phyloP scores from a whole-genome alignment of 192 early-diverging fungal genomes.

The Gamsiella multidivaricata region DNA sequence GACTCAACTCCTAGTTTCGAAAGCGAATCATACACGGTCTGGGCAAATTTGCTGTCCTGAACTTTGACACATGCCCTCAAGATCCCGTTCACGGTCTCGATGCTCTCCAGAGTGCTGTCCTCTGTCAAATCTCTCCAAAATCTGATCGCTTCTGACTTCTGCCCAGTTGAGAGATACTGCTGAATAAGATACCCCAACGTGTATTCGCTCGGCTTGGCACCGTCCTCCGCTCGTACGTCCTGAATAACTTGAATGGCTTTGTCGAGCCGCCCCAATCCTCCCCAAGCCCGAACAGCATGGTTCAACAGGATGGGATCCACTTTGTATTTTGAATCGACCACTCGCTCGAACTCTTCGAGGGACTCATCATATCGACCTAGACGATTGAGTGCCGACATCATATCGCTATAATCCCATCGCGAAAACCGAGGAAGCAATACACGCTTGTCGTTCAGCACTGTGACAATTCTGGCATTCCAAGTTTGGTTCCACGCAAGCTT shows the following conservation, averaged over 20 bases:
- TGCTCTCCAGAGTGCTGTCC: not conserved
- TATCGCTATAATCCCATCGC: conserved; percentile 37
- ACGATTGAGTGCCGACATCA: conserved; percentile 40
- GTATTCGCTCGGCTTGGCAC: conserved; percentile 31
- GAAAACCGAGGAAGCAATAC: not conserved
- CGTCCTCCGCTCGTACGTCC: not conserved
- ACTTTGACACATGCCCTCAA: conserved; percentile 32
- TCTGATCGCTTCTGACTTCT: not conserved
- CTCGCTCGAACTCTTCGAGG: conserved; percentile 21
- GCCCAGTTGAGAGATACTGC: conserved; percentile 4
- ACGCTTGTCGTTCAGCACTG: conserved; percentile 42
- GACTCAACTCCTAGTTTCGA: conserved; percentile 16
- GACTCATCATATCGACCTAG: conserved; percentile 29
- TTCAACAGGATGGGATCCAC: conserved; percentile 40
- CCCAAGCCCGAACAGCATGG: conserved; percentile 44
- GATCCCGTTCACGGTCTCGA: conserved; percentile 33
- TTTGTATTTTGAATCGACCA: not conserved
- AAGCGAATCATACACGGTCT: conserved; percentile 33
- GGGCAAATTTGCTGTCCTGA: conserved; percentile 24
- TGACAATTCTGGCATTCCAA: conserved; percentile 33
- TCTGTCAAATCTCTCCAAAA: conserved; percentile 21
- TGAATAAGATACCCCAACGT: conserved; percentile 47
- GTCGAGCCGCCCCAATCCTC: conserved; percentile 31
- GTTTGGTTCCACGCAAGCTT: not conserved
- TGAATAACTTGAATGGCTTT: conserved; percentile 17